A percentile compares a stretch with the other conserved stretches of the same genome.
Evolutionary conservation across 2,329 filamentous ascomycete species (phyloP).

Genomic region (Plenodomus biglobosus): DNA sequence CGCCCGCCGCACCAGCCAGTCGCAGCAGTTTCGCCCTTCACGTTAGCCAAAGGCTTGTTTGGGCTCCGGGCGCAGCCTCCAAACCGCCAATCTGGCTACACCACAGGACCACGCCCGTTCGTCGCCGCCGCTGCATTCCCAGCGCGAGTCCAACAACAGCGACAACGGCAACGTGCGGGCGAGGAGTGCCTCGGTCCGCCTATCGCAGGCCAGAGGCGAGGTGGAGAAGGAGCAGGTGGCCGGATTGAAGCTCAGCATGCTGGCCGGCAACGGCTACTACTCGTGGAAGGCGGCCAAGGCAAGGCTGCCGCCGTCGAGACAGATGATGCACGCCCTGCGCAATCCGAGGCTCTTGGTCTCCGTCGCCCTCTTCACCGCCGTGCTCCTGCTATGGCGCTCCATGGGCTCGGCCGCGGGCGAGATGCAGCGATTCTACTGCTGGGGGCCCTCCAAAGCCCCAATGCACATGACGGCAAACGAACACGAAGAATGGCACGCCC

Average conservation of each 20-base stretch:
- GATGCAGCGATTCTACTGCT: conserved; percentile 98
- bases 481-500: conserved; percentile 82
- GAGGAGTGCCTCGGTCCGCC: conserved; percentile 34
- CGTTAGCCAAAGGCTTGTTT: too few relatives aligned
- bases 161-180: conserved; percentile 28
- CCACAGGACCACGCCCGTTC: conserved; percentile 13
- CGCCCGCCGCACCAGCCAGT: neutral
- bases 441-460: conserved; percentile 90
- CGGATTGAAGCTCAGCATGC: conserved; percentile 58
- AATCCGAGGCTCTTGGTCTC: conserved; percentile 77
- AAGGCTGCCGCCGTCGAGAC: conserved; percentile 74
- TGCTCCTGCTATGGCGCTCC: conserved; percentile 86
- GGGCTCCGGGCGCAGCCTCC: conserved; percentile 13
- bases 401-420: conserved; percentile 78
- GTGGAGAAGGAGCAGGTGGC: conserved; percentile 21
- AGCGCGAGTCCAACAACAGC: conserved; percentile 31
- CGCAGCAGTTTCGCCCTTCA: neutral
- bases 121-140: conserved; percentile 30
- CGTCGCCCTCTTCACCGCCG: conserved; percentile 67
- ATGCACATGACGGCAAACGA: conserved; percentile 95
- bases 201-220: conserved; percentile 35
- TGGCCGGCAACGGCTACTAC: conserved; percentile 84
- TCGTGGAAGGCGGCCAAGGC: conserved; percentile 88
- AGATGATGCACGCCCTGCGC: conserved; percentile 63
- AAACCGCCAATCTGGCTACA: conserved; percentile 34